Evolutionary conservation across 176 grass and related monocot genomes (phyloP).

Genomic region (Phoenix dactylifera): DNA sequence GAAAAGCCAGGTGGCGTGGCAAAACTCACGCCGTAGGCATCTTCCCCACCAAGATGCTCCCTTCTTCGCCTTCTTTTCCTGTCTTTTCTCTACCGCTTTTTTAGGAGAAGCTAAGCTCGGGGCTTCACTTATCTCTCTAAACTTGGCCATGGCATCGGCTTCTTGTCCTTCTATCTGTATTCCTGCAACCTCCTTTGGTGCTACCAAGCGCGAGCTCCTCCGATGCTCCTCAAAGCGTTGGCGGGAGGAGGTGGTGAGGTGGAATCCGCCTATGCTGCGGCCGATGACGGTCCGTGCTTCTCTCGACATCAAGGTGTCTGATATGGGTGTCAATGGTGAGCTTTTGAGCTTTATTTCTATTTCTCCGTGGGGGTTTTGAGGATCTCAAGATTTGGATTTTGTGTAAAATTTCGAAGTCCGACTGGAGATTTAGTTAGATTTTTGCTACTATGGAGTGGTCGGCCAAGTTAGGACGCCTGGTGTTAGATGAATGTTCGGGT

Average conservation of each 20-base stretch:
- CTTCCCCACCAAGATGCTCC: no score
- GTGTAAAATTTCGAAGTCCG: no score
- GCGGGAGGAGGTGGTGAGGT: neutral
- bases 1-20: no score
- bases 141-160: constrained; percentile 48
- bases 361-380: no score
- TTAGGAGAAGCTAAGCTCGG: constrained; percentile 17
- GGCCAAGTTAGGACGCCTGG: no score
- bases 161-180: constrained; percentile 37
- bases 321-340: constrained; percentile 84
- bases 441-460: no score
- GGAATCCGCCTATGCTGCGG: neutral
- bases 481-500: no score
- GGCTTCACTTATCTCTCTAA: neutral
- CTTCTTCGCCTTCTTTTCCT: neutral
- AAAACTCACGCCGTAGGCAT: no score
- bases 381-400: no score
- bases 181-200: constrained; percentile 21
- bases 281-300: constrained; percentile 37
- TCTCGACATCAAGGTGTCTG: constrained; percentile 79
- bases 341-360: neutral
- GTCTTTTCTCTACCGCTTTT: constrained; percentile 2
- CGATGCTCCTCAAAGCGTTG: no score
- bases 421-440: no score
- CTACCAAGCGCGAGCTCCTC: no score